Percentiles rank a stretch among this genome's conserved stretches.
phyloP scores from a whole-genome alignment of 352 stramenopile genomes.

The Hyaloperonospora brassicae region DNA sequence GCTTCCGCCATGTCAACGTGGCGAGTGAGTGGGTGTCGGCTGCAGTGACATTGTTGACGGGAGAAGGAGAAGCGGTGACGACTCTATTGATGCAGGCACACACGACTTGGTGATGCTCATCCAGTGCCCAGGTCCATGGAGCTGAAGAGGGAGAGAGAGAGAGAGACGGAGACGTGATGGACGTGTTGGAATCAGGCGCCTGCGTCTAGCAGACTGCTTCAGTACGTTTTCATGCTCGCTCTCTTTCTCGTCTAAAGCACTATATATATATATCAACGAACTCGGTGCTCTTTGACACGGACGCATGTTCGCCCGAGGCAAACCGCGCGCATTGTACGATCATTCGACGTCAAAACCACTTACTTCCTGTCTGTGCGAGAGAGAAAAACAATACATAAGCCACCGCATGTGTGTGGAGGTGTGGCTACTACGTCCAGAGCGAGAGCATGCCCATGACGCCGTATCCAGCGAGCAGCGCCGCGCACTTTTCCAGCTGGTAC shows the following conservation, averaged over 20 bases:
- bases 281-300: constrained; percentile 14
- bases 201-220: constrained; percentile 10
- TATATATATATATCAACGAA: constrained; percentile 9
- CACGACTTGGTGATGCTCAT: neutral
- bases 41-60: constrained; percentile 2
- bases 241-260: too few species aligned
- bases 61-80: constrained; percentile 6
- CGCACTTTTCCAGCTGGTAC: constrained; percentile 43
- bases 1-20: neutral
- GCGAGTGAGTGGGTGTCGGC: neutral
- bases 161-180: too few species aligned
- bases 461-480: constrained; percentile 51
- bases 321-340: neutral
- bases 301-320: constrained; percentile 9
- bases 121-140: neutral
- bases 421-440: constrained; percentile 46
- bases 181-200: neutral
- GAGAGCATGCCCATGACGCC: constrained; percentile 56
- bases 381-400: constrained; percentile 20
- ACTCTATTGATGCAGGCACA: neutral
- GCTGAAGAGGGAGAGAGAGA: constrained; percentile 1
- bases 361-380: constrained; percentile 13
- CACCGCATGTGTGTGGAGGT: constrained; percentile 1
- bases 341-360: constrained; percentile 8
- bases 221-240: constrained; percentile 11